Base-by-base conservation (phyloP, 1,139 yeast genomes). In the Pichia sp. region DNA sequence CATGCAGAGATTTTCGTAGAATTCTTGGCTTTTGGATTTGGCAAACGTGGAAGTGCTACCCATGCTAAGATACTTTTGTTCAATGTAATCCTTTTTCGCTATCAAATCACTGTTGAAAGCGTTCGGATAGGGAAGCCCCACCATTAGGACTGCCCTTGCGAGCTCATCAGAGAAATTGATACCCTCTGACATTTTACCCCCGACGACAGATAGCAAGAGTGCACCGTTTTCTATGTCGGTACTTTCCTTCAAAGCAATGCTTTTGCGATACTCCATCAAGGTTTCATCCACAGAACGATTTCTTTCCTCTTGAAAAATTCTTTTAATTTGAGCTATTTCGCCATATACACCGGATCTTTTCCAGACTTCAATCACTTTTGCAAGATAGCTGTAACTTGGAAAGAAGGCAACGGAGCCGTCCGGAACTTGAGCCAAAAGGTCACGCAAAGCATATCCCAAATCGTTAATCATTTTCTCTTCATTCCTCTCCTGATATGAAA, bases 131-230 rank as follows among this genome's bases (percentile, higher is more conserved):
- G 99, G 98, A 48, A 93, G 69, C 0, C 98, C 99, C 12, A 90
- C 75, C 88, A 93, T 86, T 1, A 90, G 74, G 0, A 93, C 95
- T 0, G 90, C 93, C 59, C 98, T 75, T 0, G 97, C 97, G 30
- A 93, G 72, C 47, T 86, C 82, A 66, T 91, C 95, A 2, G 92
- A 81, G 67, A 93, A 92, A 66, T 92, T 92, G 51, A 92, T 93
- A 6, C 99, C 99, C 69, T 92, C 99, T 0, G 97, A 89, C 74
- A 93, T 76, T 64, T 87, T 87, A 0, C 98, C 99, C 1, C 97
- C 97, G n/a, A 93, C 96, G 0, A 93, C 96, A 0, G 97, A 84
- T 34, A 92, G 75, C 6, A 93, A 70, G 1, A 87, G 64, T 0
- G 95, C 93, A 0, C 95, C 95, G 9, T 52, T 31, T 45, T 55